Evolutionary conservation across 306 rosid species (phyloP), one percentile per base, ranked within the genome.

Genomic region (Pyrus communis): DNA sequence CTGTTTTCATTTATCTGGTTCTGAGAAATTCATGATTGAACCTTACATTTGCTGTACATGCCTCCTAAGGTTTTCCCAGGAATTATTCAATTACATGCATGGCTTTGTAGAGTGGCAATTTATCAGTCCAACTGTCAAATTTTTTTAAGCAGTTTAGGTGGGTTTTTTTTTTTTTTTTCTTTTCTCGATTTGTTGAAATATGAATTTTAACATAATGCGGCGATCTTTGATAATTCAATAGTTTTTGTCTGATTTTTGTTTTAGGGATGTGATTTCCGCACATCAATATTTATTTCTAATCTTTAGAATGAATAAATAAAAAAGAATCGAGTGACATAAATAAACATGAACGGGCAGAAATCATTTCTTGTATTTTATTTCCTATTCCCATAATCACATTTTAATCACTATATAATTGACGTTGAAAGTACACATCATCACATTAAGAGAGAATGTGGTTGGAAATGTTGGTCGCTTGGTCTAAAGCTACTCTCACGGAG

Each of bases 41-140:
- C 80, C 80, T 79, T 84, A 14, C 80, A 51, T 77, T 77, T 4
- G 46, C 7, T 77, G 81, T 69, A 81, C 79, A 81, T 82, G 82
- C 81, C 85, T 85, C 69, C 51, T 79, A 68, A 80, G 82, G 79
- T 70, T 82, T 75, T 80, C 83, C 22, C 74, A 75, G 83, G 70
- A 78, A 72, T 70, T 65, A 55, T 83, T 78, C 77, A 85, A 77
- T 70, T 75, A 63, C 78, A 12, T 65, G 80, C 38, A 55, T 60
- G 58, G 25, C 75, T 65, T 61, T 70, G 40, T 83, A 76, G 80
- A 57, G 74, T 79, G 83, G 70, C 78, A 79, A 81, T 81, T 22
- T 21, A 49, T 49, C 86, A 83, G 73, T 80, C 86, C 88, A 91
- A 79, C 77, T 82, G 85, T 80, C 83, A 79, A 68, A 30, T 71